Percentiles rank a stretch among this genome's conserved stretches.
These are phyloP conservation scores for Copromyces sp. DNA, from an alignment of 495 filamentous ascomycete species.

Conservation along the genomic window DNA sequence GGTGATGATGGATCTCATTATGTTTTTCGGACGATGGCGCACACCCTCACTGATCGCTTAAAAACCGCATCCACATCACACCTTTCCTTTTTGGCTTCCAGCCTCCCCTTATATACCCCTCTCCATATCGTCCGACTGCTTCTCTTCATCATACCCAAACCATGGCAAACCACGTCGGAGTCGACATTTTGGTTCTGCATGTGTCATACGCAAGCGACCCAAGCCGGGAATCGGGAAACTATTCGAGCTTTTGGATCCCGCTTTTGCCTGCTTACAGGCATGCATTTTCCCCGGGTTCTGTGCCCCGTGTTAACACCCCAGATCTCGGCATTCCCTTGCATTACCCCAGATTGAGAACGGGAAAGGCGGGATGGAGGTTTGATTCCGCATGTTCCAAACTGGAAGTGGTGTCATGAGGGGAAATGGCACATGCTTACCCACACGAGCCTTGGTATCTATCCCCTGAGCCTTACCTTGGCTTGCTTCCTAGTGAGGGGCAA, in stretches of 20 bases:
- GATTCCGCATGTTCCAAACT: background rate
- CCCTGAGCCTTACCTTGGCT: background rate
- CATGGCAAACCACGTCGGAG: background rate
- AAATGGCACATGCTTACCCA: background rate
- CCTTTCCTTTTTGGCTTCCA: background rate
- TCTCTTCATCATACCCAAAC: background rate
- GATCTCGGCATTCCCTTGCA: background rate
- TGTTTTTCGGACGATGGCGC: background rate
- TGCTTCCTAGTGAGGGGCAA: background rate
- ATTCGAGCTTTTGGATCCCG: background rate
- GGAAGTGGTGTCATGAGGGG: background rate
- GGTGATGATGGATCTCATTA: slow-evolving; percentile 9
- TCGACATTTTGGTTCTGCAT: background rate
- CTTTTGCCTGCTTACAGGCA: background rate
- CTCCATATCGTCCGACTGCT: background rate
- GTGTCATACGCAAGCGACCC: background rate
- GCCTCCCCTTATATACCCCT: background rate
- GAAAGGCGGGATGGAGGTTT: background rate
- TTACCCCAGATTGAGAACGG: background rate
- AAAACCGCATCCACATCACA: background rate
- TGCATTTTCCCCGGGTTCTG: background rate
- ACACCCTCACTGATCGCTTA: background rate
- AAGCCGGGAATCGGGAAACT: background rate
- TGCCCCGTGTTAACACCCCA: background rate
- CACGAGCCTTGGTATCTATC: background rate